phyloP scores from a whole-genome alignment of 1,139 yeast genomes.

The Pichia sp. region DNA sequence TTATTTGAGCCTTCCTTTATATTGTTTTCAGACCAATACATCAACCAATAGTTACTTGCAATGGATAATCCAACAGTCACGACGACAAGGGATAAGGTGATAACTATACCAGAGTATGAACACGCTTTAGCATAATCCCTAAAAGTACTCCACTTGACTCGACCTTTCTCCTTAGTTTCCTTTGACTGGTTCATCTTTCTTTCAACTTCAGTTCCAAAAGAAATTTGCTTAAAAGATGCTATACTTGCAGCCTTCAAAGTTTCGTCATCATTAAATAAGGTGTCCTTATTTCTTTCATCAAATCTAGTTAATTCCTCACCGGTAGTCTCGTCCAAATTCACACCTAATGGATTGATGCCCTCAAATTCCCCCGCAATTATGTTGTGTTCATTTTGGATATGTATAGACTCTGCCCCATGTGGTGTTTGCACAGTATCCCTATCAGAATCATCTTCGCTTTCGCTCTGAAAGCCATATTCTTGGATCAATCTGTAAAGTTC shows the following conservation, averaged over 20 bases:
- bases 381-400: slow-evolving; percentile 6
- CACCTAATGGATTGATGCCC: slow-evolving; percentile 15
- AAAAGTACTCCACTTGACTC: slow-evolving; percentile 59
- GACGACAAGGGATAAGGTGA: slow-evolving; percentile 37
- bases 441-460: slow-evolving; percentile 1
- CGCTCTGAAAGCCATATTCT: slow-evolving; percentile 41
- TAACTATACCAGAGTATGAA: slow-evolving; percentile 43
- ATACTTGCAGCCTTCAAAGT: slow-evolving; percentile 56
- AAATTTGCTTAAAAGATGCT: slow-evolving; percentile 38
- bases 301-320: slow-evolving; percentile 14
- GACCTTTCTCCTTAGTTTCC: slow-evolving; percentile 49
- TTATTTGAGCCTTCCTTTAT: slow-evolving; percentile 39
- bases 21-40: slow-evolving; percentile 50
- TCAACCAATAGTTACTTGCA: slow-evolving; percentile 49
- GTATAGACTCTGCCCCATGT: neutral
- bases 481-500: slow-evolving; percentile 44
- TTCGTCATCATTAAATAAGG: slow-evolving; percentile 10
- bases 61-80: slow-evolving; percentile 42
- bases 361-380: slow-evolving; percentile 18
- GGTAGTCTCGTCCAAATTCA: slow-evolving; percentile 14
- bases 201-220: slow-evolving; percentile 12
- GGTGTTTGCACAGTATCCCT: neutral
- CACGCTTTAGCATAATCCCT: slow-evolving; percentile 60
- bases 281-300: slow-evolving; percentile 4
- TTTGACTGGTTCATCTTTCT: slow-evolving; percentile 31